Conservation (phyloP, 2,329 filamentous ascomycete species). For the Endoconidiophora polonica region DNA sequence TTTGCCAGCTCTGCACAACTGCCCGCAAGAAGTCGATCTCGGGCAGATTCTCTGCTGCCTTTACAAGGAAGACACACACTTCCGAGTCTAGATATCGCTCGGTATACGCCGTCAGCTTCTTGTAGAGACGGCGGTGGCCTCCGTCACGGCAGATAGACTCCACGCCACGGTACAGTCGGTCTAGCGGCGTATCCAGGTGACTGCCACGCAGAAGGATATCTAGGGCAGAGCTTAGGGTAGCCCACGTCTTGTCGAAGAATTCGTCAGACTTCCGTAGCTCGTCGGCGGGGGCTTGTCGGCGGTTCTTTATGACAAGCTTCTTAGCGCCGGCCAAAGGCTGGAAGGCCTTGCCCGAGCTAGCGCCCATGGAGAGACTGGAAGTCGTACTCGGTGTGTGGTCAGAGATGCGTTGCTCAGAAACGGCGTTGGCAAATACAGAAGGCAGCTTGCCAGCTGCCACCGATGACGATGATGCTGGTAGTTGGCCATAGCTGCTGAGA, state of each 20-base stretch:
- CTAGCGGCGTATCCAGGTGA: conserved; percentile 55
- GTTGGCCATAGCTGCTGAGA: no score
- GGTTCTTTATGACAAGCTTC: conserved; percentile 87
- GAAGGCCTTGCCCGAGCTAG: conserved; percentile 5
- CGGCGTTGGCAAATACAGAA: not conserved
- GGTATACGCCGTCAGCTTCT: conserved; percentile 48
- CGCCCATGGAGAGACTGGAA: not conserved
- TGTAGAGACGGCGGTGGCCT: conserved; percentile 50
- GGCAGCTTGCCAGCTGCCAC: no score
- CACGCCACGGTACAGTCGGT: conserved; percentile 76
- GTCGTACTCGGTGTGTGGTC: not conserved
- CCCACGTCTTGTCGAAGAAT: conserved; percentile 64
- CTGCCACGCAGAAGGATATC: conserved; percentile 52
- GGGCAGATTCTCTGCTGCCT: conserved; percentile 28
- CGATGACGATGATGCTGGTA: no score
- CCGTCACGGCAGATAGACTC: conserved; percentile 81
- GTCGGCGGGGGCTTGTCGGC: conserved; percentile 39
- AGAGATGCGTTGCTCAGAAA: no score
- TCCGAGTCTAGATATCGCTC: conserved; percentile 47
- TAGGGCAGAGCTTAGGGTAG: conserved; percentile 57
- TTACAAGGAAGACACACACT: conserved; percentile 38
- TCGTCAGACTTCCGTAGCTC: conserved; percentile 41
- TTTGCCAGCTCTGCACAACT: conserved; percentile 46
- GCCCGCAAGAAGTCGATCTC: conserved; percentile 47
- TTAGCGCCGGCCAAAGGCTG: conserved; percentile 63